Evolutionary conservation across 2,329 filamentous ascomycete species (phyloP).

Genomic region (Plectosphaerella plurivora): DNA sequence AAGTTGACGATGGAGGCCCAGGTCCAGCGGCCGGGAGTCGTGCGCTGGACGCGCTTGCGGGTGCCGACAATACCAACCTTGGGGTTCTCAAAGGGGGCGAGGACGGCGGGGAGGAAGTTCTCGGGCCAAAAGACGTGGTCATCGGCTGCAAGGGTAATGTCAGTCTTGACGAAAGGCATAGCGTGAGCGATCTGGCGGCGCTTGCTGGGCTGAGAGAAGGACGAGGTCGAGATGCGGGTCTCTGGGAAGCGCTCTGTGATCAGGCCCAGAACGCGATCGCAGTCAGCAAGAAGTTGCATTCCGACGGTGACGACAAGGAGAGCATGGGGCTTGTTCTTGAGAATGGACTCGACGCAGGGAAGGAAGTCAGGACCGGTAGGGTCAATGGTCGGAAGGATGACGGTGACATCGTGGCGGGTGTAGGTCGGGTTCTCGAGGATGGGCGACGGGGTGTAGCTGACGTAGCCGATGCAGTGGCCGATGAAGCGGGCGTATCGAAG

Average conservation of each 20-base stretch:
- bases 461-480: conserved; percentile 31
- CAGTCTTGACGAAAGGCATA: conserved; percentile 28
- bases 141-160: conserved; percentile 42
- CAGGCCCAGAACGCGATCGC: conserved; percentile 11
- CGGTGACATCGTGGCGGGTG: conserved; percentile 35
- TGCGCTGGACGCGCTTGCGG: conserved; percentile 46
- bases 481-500: conserved; percentile 40
- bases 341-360: conserved; percentile 33
- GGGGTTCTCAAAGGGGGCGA: conserved; percentile 39
- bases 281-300: conserved; percentile 13
- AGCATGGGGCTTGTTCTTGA: conserved; percentile 28
- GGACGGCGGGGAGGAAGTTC: conserved; percentile 32
- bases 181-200: conserved; percentile 40
- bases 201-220: conserved; percentile 35
- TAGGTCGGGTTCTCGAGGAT: conserved; percentile 22
- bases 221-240: conserved; percentile 22
- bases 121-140: conserved; percentile 49
- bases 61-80: conserved; percentile 51
- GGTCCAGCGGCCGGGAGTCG: conserved; percentile 17
- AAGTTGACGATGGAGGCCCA: conserved; percentile 43
- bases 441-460: conserved; percentile 30
- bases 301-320: conserved; percentile 44
- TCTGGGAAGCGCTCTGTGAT: conserved; percentile 4
- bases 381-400: conserved; percentile 48
- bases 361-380: conserved; percentile 34